Percentiles rank a stretch among this genome's conserved stretches.
Conservation (phyloP, 2,329 filamentous ascomycete species). For the Cytospora schulzeri region DNA sequence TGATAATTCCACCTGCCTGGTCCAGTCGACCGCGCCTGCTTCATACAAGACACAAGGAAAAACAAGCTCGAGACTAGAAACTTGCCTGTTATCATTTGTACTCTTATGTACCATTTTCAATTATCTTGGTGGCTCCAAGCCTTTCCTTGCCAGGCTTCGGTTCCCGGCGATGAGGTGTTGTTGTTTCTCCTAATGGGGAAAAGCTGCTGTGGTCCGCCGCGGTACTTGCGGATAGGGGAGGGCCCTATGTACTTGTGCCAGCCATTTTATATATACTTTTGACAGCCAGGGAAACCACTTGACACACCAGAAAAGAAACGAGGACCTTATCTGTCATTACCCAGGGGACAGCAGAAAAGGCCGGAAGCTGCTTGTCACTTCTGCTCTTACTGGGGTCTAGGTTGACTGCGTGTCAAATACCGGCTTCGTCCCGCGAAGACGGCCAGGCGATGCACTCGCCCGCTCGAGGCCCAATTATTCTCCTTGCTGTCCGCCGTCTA, state of each 20-base stretch:
- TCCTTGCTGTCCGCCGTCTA: slow-evolving; percentile 23
- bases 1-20: slow-evolving; percentile 19
- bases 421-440: slow-evolving; percentile 16
- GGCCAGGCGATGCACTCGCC: slow-evolving; percentile 24
- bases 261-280: slow-evolving; percentile 8
- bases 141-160: slow-evolving; percentile 11
- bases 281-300: background rate
- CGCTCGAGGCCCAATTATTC: slow-evolving; percentile 26
- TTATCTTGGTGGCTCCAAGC: background rate
- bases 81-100: slow-evolving; percentile 11
- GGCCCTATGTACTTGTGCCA: slow-evolving; percentile 4
- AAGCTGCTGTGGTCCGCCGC: slow-evolving; percentile 6
- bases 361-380: slow-evolving; percentile 1
- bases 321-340: background rate
- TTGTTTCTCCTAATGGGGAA: slow-evolving; percentile 22
- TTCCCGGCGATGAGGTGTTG: slow-evolving; percentile 10
- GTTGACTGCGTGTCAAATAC: slow-evolving; percentile 26
- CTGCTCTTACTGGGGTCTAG: slow-evolving; percentile 18
- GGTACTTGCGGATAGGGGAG: slow-evolving; percentile 6
- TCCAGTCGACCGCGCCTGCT: slow-evolving; percentile 7
- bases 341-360: background rate
- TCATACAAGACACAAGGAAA: slow-evolving; percentile 8
- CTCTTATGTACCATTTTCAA: slow-evolving; percentile 15
- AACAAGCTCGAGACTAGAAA: background rate
- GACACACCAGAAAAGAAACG: slow-evolving; percentile 18